Evolutionary conservation across 306 rosid genomes (phyloP), one percentile per base, ranked within the genome.

Genomic region (Prinsepia uniflora): DNA sequence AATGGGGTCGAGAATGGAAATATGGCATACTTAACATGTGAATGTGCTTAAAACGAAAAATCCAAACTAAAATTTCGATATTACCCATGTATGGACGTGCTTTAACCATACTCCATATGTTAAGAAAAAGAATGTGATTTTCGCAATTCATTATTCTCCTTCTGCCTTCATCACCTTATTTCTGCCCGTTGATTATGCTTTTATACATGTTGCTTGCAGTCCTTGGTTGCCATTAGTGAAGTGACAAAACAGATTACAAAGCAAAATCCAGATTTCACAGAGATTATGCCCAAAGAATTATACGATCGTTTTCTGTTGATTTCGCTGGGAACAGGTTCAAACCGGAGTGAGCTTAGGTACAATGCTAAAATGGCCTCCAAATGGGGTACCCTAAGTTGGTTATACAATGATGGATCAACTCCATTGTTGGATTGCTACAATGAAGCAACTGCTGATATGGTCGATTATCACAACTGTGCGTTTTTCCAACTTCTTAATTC

Each of bases 221-320:
- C 83, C 47, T 72, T 80, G 72, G 76, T 82, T 44, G 92, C 89
- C 56, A 73, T 87, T 0, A 72, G 79, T 73, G 91, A 87, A 78
- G 84, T 80, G 67, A 63, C 36, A 0, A 82, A 60, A 58, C 52
- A 84, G 52, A 58, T 73, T 4, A 48, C 56, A 6, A n/a, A 55
- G 43, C 70, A 81, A 65, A 76, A 77, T 12, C 80, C 76, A 63
- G 70, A 72, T 42, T 68, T 68, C 22, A 7, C 6, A 10, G 19
- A 10, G 7, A 62, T 40, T 2, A 62, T 48, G 30, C 63, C 82
- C 3, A 24, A 69, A 72, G 83, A 63, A 0, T 46, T 19, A 6
- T 80, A 42, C 63, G 46, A 71, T 48, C 82, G 85, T 8, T 76
- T 87, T 63, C 78, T 84, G 0, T 82, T 84, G 41, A 39, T 86